Evolutionary conservation across 345 rosid species (phyloP).

Genomic region (Heritiera fomes): DNA sequence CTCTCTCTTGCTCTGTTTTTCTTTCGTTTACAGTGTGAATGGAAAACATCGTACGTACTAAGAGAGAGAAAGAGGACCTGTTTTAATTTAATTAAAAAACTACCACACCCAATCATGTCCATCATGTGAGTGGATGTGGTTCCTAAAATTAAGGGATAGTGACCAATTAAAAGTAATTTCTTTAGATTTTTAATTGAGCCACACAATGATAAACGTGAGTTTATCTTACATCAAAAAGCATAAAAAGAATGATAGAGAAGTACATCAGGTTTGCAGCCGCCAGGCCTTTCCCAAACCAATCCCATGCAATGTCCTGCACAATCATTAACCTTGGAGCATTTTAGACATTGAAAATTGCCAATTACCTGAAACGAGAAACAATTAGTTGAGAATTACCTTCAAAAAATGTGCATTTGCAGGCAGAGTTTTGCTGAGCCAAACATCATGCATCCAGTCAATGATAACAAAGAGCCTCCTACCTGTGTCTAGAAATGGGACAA

Average conservation of each 20-base stretch:
- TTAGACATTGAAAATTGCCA: background rate
- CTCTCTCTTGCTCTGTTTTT: no score
- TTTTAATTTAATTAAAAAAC: no score
- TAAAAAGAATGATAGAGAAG: conserved; percentile 69
- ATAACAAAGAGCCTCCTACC: conserved; percentile 73
- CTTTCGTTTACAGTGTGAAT: no score
- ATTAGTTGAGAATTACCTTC: conserved; percentile 38
- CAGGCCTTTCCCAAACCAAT: conserved; percentile 72
- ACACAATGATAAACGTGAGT: no score
- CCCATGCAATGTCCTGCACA: conserved; percentile 20
- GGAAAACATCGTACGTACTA: no score
- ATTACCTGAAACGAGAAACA: background rate
- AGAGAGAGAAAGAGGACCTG: no score
- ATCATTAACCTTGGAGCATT: background rate
- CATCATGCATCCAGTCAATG: conserved; percentile 66
- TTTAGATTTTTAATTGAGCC: no score
- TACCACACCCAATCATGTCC: no score
- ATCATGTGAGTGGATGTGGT: no score
- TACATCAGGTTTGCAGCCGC: conserved; percentile 59
- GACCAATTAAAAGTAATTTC: no score
- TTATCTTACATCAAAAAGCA: conserved; percentile 78
- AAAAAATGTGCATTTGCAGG: conserved; percentile 45
- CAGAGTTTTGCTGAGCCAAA: conserved; percentile 67
- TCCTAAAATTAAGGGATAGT: no score
- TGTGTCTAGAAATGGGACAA: conserved; percentile 76